A percentile compares a stretch with the other conserved stretches of the same genome.
Evolutionary conservation across 2,329 filamentous ascomycete genomes (phyloP).

Genomic region (Beauveria caledonica): DNA sequence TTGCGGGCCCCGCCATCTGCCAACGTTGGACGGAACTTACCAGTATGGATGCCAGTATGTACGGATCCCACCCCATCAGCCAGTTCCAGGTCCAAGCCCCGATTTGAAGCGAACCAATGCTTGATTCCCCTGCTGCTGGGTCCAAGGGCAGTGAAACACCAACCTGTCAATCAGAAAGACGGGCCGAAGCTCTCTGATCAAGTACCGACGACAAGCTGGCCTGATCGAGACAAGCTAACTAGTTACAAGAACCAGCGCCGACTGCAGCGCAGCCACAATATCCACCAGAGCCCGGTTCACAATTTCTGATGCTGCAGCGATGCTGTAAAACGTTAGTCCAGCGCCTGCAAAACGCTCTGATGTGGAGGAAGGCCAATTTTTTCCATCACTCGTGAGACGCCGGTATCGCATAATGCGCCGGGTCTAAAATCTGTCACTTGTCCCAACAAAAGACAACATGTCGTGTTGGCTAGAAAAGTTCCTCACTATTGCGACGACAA

Average conservation of each 20-base stretch:
- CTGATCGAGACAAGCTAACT: not conserved
- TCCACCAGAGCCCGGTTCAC: not conserved
- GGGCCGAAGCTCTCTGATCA: conserved; percentile 3
- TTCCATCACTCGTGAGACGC: conserved; percentile 6
- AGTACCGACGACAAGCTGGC: not conserved
- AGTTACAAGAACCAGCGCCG: not conserved
- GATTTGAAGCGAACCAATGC: not conserved
- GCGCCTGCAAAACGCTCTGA: conserved; percentile 3
- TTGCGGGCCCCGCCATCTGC: not conserved
- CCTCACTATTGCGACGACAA: not conserved
- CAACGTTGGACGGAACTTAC: conserved; percentile 5
- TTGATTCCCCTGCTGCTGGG: not conserved
- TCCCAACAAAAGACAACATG: conserved; percentile 1
- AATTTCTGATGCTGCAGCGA: conserved; percentile 4
- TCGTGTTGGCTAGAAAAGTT: not conserved
- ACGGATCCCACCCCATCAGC: not conserved
- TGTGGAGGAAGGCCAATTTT: not conserved
- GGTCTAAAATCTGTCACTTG: conserved; percentile 1
- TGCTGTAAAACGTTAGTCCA: conserved; percentile 9
- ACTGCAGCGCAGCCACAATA: conserved; percentile 4
- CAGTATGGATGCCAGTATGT: too few relatives aligned
- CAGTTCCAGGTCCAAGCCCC: not conserved
- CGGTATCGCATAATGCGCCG: not conserved
- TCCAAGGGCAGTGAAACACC: not conserved
- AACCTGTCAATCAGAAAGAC: conserved; percentile 1